Base-by-base conservation (phyloP, 2,329 filamentous ascomycete species). In the Colletotrichum sp. region DNA sequence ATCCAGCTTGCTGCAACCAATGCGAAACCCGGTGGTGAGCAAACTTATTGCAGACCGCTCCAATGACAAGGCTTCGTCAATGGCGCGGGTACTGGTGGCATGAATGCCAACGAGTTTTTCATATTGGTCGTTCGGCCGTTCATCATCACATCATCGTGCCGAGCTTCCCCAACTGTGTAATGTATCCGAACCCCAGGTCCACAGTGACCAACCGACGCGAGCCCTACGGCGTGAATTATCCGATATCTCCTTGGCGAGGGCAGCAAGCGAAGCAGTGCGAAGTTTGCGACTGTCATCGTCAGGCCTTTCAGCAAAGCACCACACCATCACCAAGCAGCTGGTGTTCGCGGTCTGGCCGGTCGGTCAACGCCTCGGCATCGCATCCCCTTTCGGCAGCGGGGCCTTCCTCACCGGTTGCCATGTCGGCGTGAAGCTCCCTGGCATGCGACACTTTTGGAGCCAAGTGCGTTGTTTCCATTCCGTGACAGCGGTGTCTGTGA, bases 81-180 rank as follows among this genome's bases (percentile, higher is more conserved):
- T 65, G 26, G 8, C 21, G 28, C 70, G 30, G 36, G 28, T 24
- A 32, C 34, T n/a, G 16, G n/a, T 32, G 36, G 36, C 36, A 67
- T 48, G 8, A 70, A 21, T 32, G 21, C 65, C 26, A 8, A 4
- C 61, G 21, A 7, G 26, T 21, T 28, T 48, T 18, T 18, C 21
- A n/a, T 16, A 24, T 12, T 52, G 32, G 10, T 16, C 8, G 13
- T 30, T 39, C 26, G 39, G 32, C 63, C 48, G 34, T 26, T 52
- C 59, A n/a, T 39, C 64, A 28, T 65, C 61, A 73, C 48, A 63
- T 60, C 36, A 60, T 43, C 70, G 73, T 68, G 64, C 73, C 43
- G 70, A 69, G 64, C 64, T 69, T 73, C 70, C 70, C 43, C 59
- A 75, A 64, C 16, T 21, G 59, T 64, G 43, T 60, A 32, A 7